These are phyloP conservation scores for Neltuma alba DNA, from an alignment of 306 rosid species.

Conservation along the genomic window DNA sequence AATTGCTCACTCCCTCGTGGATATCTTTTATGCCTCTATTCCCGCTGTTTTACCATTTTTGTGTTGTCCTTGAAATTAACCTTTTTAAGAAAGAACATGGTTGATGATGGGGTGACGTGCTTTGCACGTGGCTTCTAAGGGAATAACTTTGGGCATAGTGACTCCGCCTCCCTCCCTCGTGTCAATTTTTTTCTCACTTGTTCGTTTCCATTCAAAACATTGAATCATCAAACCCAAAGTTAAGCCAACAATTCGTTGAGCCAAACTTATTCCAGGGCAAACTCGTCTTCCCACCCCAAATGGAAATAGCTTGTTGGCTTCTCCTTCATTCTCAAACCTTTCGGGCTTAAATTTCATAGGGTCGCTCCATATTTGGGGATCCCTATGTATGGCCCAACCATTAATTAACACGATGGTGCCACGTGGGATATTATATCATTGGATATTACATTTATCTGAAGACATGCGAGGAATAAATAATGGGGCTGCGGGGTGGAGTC, in stretches of 20 bases:
- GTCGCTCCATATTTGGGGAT: background rate
- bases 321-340: background rate
- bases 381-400: constrained; percentile 6
- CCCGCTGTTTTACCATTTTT: too few relatives aligned
- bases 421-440: background rate
- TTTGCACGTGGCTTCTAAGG: background rate
- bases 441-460: background rate
- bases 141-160: background rate
- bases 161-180: background rate
- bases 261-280: background rate
- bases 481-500: background rate
- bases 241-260: background rate
- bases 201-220: constrained; percentile 3
- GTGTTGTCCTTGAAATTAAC: too few relatives aligned
- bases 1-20: too few relatives aligned
- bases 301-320: background rate
- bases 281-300: constrained; percentile 3
- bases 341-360: background rate
- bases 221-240: background rate
- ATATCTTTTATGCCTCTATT: too few relatives aligned
- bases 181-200: background rate
- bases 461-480: background rate
- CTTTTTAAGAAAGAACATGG: background rate
- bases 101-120: background rate
- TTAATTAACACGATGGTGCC: background rate